Evolutionary conservation across 2,329 filamentous ascomycete species (phyloP).

Genomic region (Byssochlamys sp.): DNA sequence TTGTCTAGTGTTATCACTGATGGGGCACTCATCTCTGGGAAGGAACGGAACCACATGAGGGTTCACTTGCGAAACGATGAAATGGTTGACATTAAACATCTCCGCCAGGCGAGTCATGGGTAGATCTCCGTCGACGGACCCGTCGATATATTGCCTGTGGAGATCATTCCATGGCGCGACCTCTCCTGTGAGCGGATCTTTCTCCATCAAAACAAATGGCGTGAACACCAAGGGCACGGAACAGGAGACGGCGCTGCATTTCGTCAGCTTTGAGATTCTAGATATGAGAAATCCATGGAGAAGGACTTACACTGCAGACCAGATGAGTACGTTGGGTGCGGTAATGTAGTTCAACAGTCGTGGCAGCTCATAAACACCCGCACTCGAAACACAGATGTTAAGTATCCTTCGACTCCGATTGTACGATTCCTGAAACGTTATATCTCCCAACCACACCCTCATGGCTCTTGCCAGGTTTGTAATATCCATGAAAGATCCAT

Average conservation of each 20-base stretch:
- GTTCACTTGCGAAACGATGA: slow-evolving; percentile 94
- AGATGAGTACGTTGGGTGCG: slow-evolving; percentile 86
- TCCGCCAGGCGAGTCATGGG: slow-evolving; percentile 82
- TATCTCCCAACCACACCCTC: slow-evolving; percentile 68
- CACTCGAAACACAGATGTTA: slow-evolving; percentile 87
- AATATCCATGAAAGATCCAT: slow-evolving; percentile 77
- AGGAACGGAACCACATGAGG: slow-evolving; percentile 86
- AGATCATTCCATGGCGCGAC: slow-evolving; percentile 77
- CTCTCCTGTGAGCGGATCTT: slow-evolving; percentile 70
- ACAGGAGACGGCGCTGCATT: slow-evolving; percentile 66
- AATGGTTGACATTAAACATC: slow-evolving; percentile 97
- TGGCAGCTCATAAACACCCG: slow-evolving; percentile 77
- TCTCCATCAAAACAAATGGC: slow-evolving; percentile 67
- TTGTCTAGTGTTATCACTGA: slow-evolving; percentile 19
- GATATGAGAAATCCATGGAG: not conserved
- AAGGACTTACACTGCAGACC: slow-evolving; percentile 69
- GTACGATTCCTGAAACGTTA: slow-evolving; percentile 92
- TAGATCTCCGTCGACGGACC: slow-evolving; percentile 86
- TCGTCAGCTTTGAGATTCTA: slow-evolving; percentile 7
- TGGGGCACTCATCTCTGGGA: slow-evolving; percentile 55
- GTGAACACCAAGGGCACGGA: slow-evolving; percentile 83
- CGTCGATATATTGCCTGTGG: slow-evolving; percentile 81
- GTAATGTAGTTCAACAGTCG: slow-evolving; percentile 85
- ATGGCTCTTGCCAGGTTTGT: slow-evolving; percentile 71
- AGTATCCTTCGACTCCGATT: slow-evolving; percentile 85